These are phyloP conservation scores for Musa itinerans DNA, from an alignment of 176 grass and related monocot genomes.

Conservation along the genomic window DNA sequence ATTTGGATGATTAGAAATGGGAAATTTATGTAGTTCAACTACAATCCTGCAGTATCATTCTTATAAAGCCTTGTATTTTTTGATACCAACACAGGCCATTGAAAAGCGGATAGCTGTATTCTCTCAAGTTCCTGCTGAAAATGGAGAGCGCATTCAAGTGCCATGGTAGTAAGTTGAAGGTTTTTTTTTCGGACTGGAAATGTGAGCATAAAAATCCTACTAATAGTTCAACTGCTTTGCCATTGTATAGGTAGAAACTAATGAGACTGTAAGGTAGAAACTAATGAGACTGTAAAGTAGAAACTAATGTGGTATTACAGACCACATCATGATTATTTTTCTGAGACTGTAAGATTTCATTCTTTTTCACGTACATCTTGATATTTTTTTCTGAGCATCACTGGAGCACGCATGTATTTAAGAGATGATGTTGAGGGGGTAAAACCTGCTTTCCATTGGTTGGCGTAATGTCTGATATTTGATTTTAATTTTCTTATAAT, in stretches of 20 bases:
- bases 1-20: too few species aligned
- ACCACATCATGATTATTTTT: conserved; percentile 81
- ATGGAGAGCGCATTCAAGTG: conserved; percentile 86
- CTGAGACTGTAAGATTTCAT: conserved; percentile 66
- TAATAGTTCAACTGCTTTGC: neutral
- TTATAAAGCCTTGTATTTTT: conserved; percentile 11
- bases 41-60: conserved; percentile 2
- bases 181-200: neutral
- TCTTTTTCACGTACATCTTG: neutral
- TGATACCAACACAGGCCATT: conserved; percentile 40
- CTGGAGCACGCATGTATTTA: conserved; percentile 63
- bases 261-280: conserved; percentile 11
- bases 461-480: conserved; percentile 9
- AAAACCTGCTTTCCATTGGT: conserved; percentile 86
- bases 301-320: conserved; percentile 32
- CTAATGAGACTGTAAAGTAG: neutral
- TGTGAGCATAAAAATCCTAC: neutral
- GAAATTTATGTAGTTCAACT: neutral
- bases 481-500: too few species aligned
- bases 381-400: neutral
- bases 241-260: conserved; percentile 56
- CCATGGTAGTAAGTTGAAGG: conserved; percentile 33
- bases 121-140: conserved; percentile 75
- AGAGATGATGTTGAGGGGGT: conserved; percentile 87
- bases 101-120: conserved; percentile 85